phyloP scores from a whole-genome alignment of 495 filamentous ascomycete species.

The Daldinia childiae region DNA sequence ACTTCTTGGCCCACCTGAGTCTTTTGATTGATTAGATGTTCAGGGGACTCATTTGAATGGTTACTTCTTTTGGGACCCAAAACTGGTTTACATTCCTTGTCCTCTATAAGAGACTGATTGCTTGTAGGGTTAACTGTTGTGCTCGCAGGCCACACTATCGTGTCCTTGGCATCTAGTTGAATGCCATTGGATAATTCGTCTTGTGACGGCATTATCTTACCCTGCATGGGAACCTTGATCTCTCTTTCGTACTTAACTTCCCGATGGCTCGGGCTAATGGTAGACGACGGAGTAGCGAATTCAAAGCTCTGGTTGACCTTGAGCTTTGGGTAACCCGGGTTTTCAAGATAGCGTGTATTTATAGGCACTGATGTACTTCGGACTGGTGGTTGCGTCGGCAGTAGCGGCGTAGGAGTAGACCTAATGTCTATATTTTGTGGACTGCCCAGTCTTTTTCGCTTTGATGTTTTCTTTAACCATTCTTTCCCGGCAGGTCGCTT shows the following conservation, averaged over 20 bases:
- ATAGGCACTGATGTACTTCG: slow-evolving; percentile 22
- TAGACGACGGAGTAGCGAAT: slow-evolving; percentile 41
- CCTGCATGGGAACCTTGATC: neutral
- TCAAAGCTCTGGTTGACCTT: slow-evolving; percentile 38
- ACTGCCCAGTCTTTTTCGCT: slow-evolving; percentile 30
- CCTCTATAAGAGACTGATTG: neutral
- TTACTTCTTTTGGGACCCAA: neutral
- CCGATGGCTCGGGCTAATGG: slow-evolving; percentile 13
- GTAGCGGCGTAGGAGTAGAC: slow-evolving; percentile 39
- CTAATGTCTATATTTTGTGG: slow-evolving; percentile 23
- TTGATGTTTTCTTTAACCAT: slow-evolving; percentile 43
- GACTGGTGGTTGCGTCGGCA: neutral
- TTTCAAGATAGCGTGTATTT: neutral
- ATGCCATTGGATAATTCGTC: slow-evolving; percentile 1
- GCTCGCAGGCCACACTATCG: neutral
- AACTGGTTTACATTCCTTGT: neutral
- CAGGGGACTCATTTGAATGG: neutral
- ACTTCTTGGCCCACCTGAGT: neutral
- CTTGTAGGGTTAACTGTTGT: neutral
- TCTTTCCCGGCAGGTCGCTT: slow-evolving; percentile 36
- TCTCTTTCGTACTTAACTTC: neutral
- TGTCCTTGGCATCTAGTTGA: neutral
- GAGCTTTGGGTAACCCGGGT: neutral
- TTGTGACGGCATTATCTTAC: neutral
- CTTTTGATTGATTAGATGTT: neutral